phyloP scores from a whole-genome alignment of 1,284 basidiomycete species.

The Garcileccinum viscosum region DNA sequence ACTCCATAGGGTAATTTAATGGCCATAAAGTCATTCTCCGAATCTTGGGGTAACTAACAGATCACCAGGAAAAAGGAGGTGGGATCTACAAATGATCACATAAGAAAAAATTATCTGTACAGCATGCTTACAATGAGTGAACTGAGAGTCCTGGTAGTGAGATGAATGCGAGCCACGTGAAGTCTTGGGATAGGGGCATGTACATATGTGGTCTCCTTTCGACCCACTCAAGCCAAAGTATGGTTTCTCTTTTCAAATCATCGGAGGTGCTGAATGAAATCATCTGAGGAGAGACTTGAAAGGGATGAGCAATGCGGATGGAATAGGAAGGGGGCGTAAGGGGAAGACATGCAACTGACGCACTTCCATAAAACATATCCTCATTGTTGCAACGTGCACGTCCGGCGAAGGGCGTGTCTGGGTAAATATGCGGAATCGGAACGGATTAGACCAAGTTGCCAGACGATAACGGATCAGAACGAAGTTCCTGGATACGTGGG shows the following conservation, averaged over 20 bases:
- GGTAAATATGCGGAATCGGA: background rate
- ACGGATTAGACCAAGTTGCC: background rate
- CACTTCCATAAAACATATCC: slow-evolving; percentile 2
- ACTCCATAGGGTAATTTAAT: slow-evolving; percentile 8
- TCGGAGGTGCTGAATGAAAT: slow-evolving; percentile 7
- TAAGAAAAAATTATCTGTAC: slow-evolving; percentile 12
- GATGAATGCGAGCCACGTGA: slow-evolving; percentile 17
- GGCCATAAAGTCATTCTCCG: slow-evolving; percentile 6
- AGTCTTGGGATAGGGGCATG: slow-evolving; percentile 3
- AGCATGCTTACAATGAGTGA: background rate
- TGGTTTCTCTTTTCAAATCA: slow-evolving; percentile 10
- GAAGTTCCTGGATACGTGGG: slow-evolving; percentile 2
- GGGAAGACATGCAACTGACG: background rate
- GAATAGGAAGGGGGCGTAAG: background rate
- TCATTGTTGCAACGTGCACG: slow-evolving; percentile 25
- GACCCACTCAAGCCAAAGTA: slow-evolving; percentile 4
- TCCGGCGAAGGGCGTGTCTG: background rate
- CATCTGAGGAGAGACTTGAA: slow-evolving; percentile 1
- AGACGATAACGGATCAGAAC: background rate
- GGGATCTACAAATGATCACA: slow-evolving; percentile 6
- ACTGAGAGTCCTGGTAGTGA: slow-evolving; percentile 5
- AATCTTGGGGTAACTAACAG: slow-evolving; percentile 17
- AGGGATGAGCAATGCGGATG: slow-evolving; percentile 6
- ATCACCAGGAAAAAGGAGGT: background rate
- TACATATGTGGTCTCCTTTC: background rate